These are phyloP conservation scores for Nicotiana rustica DNA, from an alignment of 305 asterid genomes.

Conservation along the genomic window DNA sequence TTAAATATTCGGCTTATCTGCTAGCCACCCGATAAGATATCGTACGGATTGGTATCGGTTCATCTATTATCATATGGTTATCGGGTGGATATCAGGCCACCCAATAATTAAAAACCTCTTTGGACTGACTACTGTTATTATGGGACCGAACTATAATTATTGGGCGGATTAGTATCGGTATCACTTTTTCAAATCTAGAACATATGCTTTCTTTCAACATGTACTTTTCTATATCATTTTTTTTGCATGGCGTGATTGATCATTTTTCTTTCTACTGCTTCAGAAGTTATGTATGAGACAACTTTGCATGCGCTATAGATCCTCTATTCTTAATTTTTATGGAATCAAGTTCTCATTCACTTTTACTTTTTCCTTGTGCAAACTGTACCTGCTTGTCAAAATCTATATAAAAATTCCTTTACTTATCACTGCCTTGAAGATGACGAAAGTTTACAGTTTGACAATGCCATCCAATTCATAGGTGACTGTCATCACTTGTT, in stretches of 20 bases:
- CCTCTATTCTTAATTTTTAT: neutral
- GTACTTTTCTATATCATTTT: neutral
- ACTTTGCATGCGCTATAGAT: constrained; percentile 12
- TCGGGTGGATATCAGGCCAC: no score
- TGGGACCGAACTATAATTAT: no score
- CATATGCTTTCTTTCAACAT: neutral
- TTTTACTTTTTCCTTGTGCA: constrained; percentile 46
- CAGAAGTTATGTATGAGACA: neutral
- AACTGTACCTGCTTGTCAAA: constrained; percentile 94
- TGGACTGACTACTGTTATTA: no score
- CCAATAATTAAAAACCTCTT: no score
- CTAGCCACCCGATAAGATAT: no score
- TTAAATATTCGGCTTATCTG: no score
- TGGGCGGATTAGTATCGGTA: neutral
- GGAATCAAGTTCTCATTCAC: constrained; percentile 17
- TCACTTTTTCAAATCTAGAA: neutral
- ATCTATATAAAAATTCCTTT: constrained; percentile 81
- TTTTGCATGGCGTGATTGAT: neutral
- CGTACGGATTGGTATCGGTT: no score
- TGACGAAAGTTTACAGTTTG: constrained; percentile 68
- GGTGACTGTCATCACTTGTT: constrained; percentile 54
- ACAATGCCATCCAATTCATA: constrained; percentile 76
- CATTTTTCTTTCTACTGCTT: neutral
- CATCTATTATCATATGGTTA: no score
- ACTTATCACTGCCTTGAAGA: constrained; percentile 87